These are phyloP conservation scores for Mycocentrospora acerina DNA, from an alignment of 2,329 filamentous ascomycete species.

Conservation along the genomic window DNA sequence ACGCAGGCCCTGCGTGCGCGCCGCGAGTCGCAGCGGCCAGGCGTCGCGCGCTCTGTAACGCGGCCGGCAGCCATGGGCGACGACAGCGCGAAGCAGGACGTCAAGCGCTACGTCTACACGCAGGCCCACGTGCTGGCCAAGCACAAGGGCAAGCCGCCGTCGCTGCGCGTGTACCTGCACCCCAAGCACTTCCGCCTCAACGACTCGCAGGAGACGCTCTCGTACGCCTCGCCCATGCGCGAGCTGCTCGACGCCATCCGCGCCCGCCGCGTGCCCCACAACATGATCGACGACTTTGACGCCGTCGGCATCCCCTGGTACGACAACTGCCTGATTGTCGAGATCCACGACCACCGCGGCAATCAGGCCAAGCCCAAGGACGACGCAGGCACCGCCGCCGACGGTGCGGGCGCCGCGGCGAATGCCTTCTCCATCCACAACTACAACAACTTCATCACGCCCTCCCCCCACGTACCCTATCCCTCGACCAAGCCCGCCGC, in stretches of 20 bases:
- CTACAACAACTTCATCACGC: slow-evolving; percentile 85
- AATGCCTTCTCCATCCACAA: slow-evolving; percentile 86
- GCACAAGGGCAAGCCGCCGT: slow-evolving; percentile 71
- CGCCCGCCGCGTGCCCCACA: slow-evolving; percentile 79
- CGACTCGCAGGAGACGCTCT: slow-evolving; percentile 87
- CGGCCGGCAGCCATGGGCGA: slow-evolving; percentile 32
- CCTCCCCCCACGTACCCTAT: slow-evolving; percentile 80
- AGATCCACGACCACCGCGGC: slow-evolving; percentile 86
- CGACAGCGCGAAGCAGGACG: slow-evolving; percentile 29
- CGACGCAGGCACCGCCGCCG: slow-evolving; percentile 50
- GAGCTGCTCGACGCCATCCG: slow-evolving; percentile 76
- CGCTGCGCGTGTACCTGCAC: slow-evolving; percentile 83
- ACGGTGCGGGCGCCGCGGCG: slow-evolving; percentile 60
- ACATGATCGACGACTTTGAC: slow-evolving; percentile 78
- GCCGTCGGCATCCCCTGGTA: slow-evolving; percentile 78
- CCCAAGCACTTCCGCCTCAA: slow-evolving; percentile 80
- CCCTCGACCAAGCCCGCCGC: slow-evolving; percentile 43
- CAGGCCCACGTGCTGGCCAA: slow-evolving; percentile 80
- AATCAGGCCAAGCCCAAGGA: slow-evolving; percentile 59
- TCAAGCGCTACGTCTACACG: slow-evolving; percentile 57
- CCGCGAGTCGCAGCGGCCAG: slow-evolving; percentile 47
- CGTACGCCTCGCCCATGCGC: slow-evolving; percentile 90
- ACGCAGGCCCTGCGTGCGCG: slow-evolving; percentile 47
- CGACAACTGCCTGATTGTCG: slow-evolving; percentile 87
- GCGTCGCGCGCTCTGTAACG: slow-evolving; percentile 29